Conservation (phyloP, 352 stramenopile species). For the Pythium monospermum region DNA sequence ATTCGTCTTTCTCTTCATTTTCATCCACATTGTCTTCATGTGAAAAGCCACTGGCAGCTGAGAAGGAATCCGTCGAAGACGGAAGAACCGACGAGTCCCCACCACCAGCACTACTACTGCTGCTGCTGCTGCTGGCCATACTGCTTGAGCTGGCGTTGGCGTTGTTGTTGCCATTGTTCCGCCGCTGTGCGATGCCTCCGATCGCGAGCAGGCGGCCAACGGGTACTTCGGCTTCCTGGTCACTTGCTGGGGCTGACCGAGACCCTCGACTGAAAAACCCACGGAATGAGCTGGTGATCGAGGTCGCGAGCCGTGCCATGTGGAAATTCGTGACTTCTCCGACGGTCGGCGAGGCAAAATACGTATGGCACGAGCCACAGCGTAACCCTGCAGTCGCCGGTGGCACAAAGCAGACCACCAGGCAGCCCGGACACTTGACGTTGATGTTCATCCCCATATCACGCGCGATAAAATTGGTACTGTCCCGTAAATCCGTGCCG, state of each 20-base stretch:
- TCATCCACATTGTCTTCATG: slow-evolving; percentile 11
- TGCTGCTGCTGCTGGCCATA: not conserved
- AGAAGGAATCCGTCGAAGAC: not conserved
- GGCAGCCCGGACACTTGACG: slow-evolving; percentile 77
- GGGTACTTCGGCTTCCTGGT: slow-evolving; percentile 38
- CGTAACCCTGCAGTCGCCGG: slow-evolving; percentile 72
- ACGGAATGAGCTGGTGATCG: slow-evolving; percentile 74
- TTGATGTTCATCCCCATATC: slow-evolving; percentile 84
- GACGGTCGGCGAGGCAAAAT: slow-evolving; percentile 76
- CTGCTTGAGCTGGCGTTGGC: slow-evolving; percentile 21
- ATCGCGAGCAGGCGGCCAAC: slow-evolving; percentile 59
- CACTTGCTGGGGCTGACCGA: slow-evolving; percentile 21
- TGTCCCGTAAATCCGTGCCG: slow-evolving; percentile 62
- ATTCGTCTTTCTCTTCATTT: slow-evolving; percentile 2
- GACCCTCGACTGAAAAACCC: slow-evolving; percentile 49
- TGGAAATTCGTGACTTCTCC: slow-evolving; percentile 83
- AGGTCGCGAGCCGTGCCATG: slow-evolving; percentile 67
- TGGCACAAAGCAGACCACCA: slow-evolving; percentile 66
- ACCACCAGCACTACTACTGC: slow-evolving; percentile 2
- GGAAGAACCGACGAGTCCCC: not conserved
- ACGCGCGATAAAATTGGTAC: slow-evolving; percentile 71
- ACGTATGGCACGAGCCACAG: slow-evolving; percentile 74
- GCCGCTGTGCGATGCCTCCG: slow-evolving; percentile 41
- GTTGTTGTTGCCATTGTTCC: slow-evolving; percentile 8
- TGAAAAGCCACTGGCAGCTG: not conserved